Base-by-base conservation (phyloP, 1,284 basidiomycete species). In the Rhodotorula sp. region DNA sequence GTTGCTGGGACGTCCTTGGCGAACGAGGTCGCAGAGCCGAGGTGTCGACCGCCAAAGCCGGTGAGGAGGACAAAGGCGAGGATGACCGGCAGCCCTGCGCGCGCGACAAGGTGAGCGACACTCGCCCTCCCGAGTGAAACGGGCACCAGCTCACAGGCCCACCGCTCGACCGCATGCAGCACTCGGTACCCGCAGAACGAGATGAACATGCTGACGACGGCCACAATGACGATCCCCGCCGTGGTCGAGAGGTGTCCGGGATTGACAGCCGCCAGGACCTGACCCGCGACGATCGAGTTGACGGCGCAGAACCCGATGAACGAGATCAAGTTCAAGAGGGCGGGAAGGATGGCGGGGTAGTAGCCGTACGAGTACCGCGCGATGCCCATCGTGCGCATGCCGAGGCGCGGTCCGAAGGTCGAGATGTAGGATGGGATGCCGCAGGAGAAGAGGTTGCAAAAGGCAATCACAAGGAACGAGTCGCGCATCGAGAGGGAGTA, bases 211-310 rank as follows among this genome's bases (percentile, higher is more conserved):
- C 90, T 89, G 56, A 95, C 84, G 39, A 90, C 74, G 0, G 87
- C 85, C 34, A 95, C 89, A 58, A 97, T 87, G 34, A 94, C 89
- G 67, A 97, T 97, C 1, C 94, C 94, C 22, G 95, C 89, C 60
- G 78, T 79, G 78, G 79, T 83, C 72, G 79, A 82, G 78, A 81
- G 81, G 72, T 62, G 75, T 15, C 86, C 85, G 67, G 84, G 84
- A 29, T 86, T 85, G 17, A 90, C 90, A 59, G 89, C 89, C 0
- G 88, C 83, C 2, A 92, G 83, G 1, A 89, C 86, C 80, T 92
- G 90, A 0, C 90, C 91, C 4, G 89, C 91, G 13, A 91, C 82
- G 71, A 92, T 90, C 68, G 84, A 86, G 74, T 89, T 90, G 70
- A 94, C 82, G 63, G 90, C 88, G 69, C 87, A 86, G 79, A 90